Evolutionary conservation across 176 grass and related monocot species (phyloP), one percentile per base, ranked within the genome.

Genomic region (Ensete glaucum): DNA sequence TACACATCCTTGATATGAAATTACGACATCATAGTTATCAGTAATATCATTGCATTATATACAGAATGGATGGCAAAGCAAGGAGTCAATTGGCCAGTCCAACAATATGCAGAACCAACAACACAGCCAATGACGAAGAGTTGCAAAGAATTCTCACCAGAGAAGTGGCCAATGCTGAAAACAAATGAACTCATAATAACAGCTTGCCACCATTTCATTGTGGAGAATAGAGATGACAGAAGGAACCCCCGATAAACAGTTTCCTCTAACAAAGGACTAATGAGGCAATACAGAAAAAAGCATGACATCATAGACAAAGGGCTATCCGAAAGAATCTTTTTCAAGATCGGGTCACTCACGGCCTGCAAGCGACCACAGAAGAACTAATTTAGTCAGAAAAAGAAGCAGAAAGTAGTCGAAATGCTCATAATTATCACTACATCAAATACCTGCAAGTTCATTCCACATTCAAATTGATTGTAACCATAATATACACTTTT

Each of bases 201-300:
- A 34, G 94, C 90, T 16, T 85, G 50, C 34, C 50, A 59, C 84
- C 82, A 77, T 80, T 87, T 91, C 83, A 86, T 83, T 53, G 80
- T 90, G 23, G 85, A 85, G 11, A 79, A 81, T 11, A 97, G 80
- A 57, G 85, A 64, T 50, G 88, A 87, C 52, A 97, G 63, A 80
- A 97, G 94, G 73, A 91, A 97, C 71, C 94, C 88, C 8, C 94
- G 90, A 67, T 97, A 97, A 54, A 97, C 84, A 50, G 84, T 93
- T 87, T 97, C 94, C 84, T 97, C 94, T n/a, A 87, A 78, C 69
- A 93, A 29, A 1, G 94, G 88, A 72, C 88, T 80, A 80, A 88
- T 57, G 19, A 97, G 73, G 81, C 90, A 89, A 78, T 91, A 93
- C 9, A 93, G 84, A 80, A 85, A 78, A 75, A 83, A 76, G 69